A percentile compares a stretch with the other conserved stretches of the same genome.
Conservation (phyloP, 2,329 filamentous ascomycete species). For the Colletotrichum camelliae region DNA sequence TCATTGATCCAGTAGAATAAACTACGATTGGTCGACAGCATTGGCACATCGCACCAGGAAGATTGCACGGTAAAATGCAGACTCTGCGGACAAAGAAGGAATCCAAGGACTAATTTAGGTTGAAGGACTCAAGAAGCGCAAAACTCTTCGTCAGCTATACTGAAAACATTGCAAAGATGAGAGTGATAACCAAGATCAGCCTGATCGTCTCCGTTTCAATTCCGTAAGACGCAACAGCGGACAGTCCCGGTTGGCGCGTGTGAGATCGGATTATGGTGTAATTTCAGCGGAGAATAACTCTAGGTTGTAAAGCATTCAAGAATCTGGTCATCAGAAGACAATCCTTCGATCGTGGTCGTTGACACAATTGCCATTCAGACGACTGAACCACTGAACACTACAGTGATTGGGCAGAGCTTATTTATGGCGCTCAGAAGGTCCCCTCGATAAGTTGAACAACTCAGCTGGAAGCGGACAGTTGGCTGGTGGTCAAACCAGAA, state of each 20-base stretch:
- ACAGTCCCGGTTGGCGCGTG: neutral
- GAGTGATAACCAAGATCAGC: fast-evolving
- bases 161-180: neutral
- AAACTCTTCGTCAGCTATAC: neutral
- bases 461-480: neutral
- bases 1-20: neutral
- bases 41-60: neutral
- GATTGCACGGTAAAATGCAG: neutral
- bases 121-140: neutral
- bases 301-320: neutral
- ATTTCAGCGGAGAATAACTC: neutral
- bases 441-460: neutral
- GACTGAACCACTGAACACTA: neutral
- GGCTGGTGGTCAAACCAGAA: neutral
- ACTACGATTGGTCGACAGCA: neutral
- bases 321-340: neutral
- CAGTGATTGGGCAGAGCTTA: neutral
- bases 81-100: neutral
- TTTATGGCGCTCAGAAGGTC: neutral
- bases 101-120: neutral
- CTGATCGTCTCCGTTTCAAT: neutral
- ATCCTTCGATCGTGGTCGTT: neutral
- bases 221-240: neutral
- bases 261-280: neutral
- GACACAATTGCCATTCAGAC: neutral